Conservation (phyloP, 2,329 filamentous ascomycete species). For the Paecilomyces sp. region DNA sequence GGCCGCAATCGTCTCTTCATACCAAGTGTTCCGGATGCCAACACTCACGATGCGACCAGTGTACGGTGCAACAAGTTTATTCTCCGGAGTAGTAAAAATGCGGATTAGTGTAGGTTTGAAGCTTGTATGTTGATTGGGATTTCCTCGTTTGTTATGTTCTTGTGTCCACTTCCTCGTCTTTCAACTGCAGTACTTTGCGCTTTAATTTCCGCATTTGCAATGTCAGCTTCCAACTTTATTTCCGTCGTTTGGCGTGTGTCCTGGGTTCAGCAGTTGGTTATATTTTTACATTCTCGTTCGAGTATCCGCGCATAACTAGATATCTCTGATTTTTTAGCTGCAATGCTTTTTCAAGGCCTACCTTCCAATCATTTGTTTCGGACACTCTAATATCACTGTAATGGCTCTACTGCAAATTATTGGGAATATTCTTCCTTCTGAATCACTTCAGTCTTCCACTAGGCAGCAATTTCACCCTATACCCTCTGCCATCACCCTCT, state of each 20-base stretch:
- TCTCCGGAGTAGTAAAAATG: neutral
- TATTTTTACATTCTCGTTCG: too few relatives aligned
- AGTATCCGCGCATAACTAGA: neutral
- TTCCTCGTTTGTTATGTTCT: neutral
- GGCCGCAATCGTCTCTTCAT: constrained; percentile 6
- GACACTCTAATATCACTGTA: neutral
- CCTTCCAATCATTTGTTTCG: neutral
- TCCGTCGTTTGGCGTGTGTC: too few relatives aligned
- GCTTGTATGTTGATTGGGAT: neutral
- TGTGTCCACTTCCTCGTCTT: neutral
- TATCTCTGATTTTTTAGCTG: neutral
- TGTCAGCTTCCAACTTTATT: too few relatives aligned
- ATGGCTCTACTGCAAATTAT: neutral
- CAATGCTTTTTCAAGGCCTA: neutral
- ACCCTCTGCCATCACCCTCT: neutral
- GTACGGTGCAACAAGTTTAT: neutral
- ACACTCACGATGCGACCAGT: constrained; percentile 3
- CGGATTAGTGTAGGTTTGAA: neutral
- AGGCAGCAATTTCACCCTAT: neutral
- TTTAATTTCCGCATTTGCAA: too few relatives aligned
- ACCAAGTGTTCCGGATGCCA: constrained; percentile 5
- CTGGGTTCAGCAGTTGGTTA: too few relatives aligned
- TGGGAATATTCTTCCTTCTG: neutral
- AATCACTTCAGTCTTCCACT: neutral
- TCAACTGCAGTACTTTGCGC: neutral